These are phyloP conservation scores for Starmera dryadoides DNA, from an alignment of 805 yeast genomes.

Conservation along the genomic window DNA sequence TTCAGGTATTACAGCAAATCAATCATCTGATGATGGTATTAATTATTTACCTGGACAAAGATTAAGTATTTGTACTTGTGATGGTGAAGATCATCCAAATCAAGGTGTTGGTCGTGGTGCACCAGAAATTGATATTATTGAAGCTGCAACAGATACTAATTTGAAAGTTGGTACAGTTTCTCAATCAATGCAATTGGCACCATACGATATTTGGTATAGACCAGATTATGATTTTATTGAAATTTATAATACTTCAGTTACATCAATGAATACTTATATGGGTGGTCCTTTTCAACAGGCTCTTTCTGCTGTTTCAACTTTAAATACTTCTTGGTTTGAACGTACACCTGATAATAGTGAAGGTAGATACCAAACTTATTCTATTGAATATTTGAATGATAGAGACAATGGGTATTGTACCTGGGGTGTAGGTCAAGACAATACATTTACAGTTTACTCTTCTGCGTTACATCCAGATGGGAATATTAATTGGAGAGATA, in stretches of 20 bases:
- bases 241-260: slow-evolving; percentile 30
- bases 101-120: slow-evolving; percentile 43
- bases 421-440: slow-evolving; percentile 39
- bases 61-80: slow-evolving; percentile 36
- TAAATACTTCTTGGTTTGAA: slow-evolving; percentile 42
- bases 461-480: slow-evolving; percentile 42
- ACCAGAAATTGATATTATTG: slow-evolving; percentile 43
- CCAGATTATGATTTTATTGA: slow-evolving; percentile 42
- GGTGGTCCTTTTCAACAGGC: slow-evolving; percentile 49
- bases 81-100: slow-evolving; percentile 39
- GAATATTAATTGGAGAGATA: slow-evolving; percentile 39
- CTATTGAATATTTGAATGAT: slow-evolving; percentile 32
- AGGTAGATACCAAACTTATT: slow-evolving; percentile 32
- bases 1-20: slow-evolving; percentile 44
- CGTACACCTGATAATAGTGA: slow-evolving; percentile 15
- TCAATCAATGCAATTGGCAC: slow-evolving; percentile 45
- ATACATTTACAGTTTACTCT: slow-evolving; percentile 37
- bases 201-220: slow-evolving; percentile 43
- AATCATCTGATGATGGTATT: slow-evolving; percentile 40
- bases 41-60: slow-evolving; percentile 39
- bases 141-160: slow-evolving; percentile 32
- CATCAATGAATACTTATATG: slow-evolving; percentile 37
- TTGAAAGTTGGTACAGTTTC: slow-evolving; percentile 34
- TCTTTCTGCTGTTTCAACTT: slow-evolving; percentile 37
- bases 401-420: slow-evolving; percentile 30